Evolutionary conservation across 306 rosid species (phyloP).

Genomic region (Gastrolobium villosum): DNA sequence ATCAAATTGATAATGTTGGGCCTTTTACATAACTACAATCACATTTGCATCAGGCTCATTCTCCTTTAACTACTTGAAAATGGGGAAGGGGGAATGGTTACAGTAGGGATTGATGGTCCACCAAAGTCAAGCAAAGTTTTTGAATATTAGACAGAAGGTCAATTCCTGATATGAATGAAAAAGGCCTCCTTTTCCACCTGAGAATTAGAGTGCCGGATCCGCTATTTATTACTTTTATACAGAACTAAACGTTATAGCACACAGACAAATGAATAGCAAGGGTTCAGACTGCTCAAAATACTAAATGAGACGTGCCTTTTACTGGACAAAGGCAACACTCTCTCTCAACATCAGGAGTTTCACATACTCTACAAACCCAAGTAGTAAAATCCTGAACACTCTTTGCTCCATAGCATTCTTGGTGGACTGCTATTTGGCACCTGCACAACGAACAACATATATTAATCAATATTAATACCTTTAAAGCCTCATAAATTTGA

Average conservation of each 20-base stretch:
- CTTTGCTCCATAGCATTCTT: constrained; percentile 97
- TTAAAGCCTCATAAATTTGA: constrained; percentile 25
- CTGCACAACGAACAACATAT: constrained; percentile 55
- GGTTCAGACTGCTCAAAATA: constrained; percentile 45
- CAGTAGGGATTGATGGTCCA: constrained; percentile 28
- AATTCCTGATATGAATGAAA: constrained; percentile 29
- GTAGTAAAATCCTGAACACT: constrained; percentile 88
- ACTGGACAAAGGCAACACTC: constrained; percentile 99
- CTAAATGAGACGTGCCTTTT: constrained; percentile 66
- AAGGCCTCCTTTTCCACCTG: constrained; percentile 16
- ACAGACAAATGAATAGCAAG: constrained; percentile 28
- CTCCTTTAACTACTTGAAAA: constrained; percentile 23
- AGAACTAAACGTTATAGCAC: constrained; percentile 16
- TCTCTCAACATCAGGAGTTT: constrained; percentile 83
- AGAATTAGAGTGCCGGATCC: constrained; percentile 35
- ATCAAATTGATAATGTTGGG: constrained; percentile 11
- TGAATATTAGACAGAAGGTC: constrained; percentile 17
- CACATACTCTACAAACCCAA: constrained; percentile 99
- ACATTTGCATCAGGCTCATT: constrained; percentile 25
- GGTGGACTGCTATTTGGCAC: constrained; percentile 99
- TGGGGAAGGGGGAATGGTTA: not conserved
- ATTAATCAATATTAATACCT: constrained; percentile 2
- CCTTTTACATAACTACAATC: constrained; percentile 25
- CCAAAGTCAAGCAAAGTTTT: constrained; percentile 27
- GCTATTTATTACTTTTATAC: constrained; percentile 19